These are phyloP conservation scores for Penicillium oxalicum DNA, from an alignment of 2,329 filamentous ascomycete genomes.

Conservation along the genomic window DNA sequence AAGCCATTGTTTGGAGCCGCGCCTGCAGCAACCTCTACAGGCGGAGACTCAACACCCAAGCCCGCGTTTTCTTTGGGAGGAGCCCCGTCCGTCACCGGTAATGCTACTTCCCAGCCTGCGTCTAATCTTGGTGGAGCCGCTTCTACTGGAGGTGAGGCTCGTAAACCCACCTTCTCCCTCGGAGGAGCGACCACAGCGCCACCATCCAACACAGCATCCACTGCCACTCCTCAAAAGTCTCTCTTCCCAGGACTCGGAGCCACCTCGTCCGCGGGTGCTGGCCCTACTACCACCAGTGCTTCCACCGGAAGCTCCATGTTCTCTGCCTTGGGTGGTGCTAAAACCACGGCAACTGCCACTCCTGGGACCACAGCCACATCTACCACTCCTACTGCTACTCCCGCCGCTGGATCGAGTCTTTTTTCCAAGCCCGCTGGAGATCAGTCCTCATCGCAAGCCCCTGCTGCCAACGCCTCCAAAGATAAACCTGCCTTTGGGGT, in stretches of 20 bases:
- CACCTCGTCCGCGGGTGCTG: conserved; percentile 26
- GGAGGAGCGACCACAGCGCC: conserved; percentile 12
- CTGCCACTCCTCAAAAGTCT: conserved; percentile 31
- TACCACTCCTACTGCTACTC: conserved; percentile 26
- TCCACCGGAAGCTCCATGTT: conserved; percentile 25
- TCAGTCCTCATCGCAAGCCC: conserved; percentile 20
- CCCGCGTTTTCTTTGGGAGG: conserved; percentile 26
- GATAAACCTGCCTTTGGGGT: conserved; percentile 29
- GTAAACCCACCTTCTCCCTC: conserved; percentile 22
- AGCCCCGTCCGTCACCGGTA: conserved; percentile 21
- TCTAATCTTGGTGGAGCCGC: not conserved
- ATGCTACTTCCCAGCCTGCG: conserved; percentile 10
- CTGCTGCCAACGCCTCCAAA: conserved; percentile 19
- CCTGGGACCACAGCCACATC: conserved; percentile 25
- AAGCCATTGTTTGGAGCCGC: conserved; percentile 27
- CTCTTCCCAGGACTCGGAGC: conserved; percentile 27
- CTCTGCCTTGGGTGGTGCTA: conserved; percentile 23
- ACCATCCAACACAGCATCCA: conserved; percentile 22
- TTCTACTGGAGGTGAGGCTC: conserved; percentile 1
- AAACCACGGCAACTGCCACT: conserved; percentile 25
- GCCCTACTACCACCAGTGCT: conserved; percentile 28
- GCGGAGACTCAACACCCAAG: conserved; percentile 9
- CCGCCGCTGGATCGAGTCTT: conserved; percentile 18
- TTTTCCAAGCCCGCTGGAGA: conserved; percentile 24
- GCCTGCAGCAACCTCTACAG: conserved; percentile 13